Base-by-base conservation (phyloP, 768 basidiomycete genomes). In the Phlebiopsis gigantea region DNA sequence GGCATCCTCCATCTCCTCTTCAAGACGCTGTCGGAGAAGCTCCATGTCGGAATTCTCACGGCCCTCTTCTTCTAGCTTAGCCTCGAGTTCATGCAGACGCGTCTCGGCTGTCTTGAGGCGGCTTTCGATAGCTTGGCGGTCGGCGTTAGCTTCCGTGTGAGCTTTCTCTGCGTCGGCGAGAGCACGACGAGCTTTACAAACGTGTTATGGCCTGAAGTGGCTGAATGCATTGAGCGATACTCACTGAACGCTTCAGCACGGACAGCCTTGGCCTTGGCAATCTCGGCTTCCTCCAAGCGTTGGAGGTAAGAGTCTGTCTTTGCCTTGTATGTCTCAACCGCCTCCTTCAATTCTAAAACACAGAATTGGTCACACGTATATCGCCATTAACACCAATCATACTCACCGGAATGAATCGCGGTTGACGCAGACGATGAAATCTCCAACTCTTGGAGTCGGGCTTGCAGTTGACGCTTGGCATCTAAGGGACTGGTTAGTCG, bases 1-100 rank as follows among this genome's bases (percentile, higher is more conserved):
- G 66, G 88, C 86, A 56, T 89, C 87, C 60, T 90, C 87, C 64
- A 93, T 75, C 65, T 89, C 86, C 57, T 87, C 87, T 1, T 81
- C 75, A n/a, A 91, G 72, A 24, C 87, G 80, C 57, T 84, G 81
- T 28, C 84, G 79, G 41, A 88, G 78, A 21, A 83, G 68, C 26
- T 79, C 83, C 34, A 85, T 73, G 59, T 89, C 86, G 22, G 84
- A 80, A 12, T 79, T 79, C 53, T 87, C 85, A 12, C 79, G 80
- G n/a, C 79, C 79, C 52, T 84, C 87, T 49, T 87, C 83, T 34
- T 86, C 85, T 0, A 88, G 74, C 61, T 81, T 82, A 34, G 73
- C 71, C 57, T 87, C 82, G 5, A 88, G 70, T n/a, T 85, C 81
- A 28, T 70, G 78, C 28, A 84, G 66, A 53, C 78, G 78, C 45